Evolutionary conservation across 2,329 filamentous ascomycete species (phyloP).

Genomic region (Xylaria sp.): DNA sequence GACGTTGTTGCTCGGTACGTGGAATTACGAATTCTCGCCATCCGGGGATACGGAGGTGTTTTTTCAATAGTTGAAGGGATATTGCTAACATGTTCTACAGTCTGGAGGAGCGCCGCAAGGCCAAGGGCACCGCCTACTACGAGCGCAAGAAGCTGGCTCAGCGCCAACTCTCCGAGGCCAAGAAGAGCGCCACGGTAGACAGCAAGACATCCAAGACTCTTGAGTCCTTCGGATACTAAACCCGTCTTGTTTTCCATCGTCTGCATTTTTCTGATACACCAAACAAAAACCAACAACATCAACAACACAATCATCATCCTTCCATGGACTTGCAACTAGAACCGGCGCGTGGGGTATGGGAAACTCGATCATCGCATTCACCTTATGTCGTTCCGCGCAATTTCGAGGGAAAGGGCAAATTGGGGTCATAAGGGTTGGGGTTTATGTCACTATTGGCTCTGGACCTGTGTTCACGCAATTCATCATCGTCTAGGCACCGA

Average conservation of each 20-base stretch:
- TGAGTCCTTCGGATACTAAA: constrained; percentile 89
- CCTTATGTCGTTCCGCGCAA: constrained; percentile 41
- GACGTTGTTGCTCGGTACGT: constrained; percentile 97
- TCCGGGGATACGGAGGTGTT: background rate
- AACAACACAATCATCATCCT: constrained; percentile 36
- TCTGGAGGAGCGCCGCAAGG: constrained; percentile 99
- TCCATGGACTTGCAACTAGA: constrained; percentile 44
- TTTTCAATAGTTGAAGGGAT: background rate
- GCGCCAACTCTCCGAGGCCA: constrained; percentile 88
- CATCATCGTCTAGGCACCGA: constrained; percentile 42
- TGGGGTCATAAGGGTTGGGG: constrained; percentile 40
- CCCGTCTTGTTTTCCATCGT: constrained; percentile 36
- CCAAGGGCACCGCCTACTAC: constrained; percentile 99
- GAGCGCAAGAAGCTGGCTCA: constrained; percentile 98
- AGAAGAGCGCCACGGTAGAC: constrained; percentile 89
- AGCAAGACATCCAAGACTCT: constrained; percentile 87
- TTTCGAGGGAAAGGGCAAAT: constrained; percentile 43
- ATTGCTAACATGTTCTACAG: constrained; percentile 55
- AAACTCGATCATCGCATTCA: constrained; percentile 44
- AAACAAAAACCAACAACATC: constrained; percentile 37
- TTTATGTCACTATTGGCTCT: constrained; percentile 38
- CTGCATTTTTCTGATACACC: constrained; percentile 41
- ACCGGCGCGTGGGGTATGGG: constrained; percentile 45
- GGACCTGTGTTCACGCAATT: constrained; percentile 45
- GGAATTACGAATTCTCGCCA: background rate